phyloP scores from a whole-genome alignment of 768 basidiomycete species.

The Daedaleopsis sinensis region DNA sequence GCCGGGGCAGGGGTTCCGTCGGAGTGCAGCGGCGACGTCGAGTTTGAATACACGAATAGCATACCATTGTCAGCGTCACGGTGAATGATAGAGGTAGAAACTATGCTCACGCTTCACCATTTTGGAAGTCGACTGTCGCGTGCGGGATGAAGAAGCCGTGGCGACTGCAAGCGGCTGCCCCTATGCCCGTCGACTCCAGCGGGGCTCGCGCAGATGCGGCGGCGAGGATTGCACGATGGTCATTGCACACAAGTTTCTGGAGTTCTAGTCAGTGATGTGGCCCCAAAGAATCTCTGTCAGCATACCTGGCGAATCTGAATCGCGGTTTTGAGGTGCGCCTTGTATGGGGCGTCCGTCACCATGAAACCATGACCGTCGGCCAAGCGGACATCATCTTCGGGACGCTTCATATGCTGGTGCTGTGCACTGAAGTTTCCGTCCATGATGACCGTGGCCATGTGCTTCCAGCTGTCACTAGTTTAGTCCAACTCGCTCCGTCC shows the following conservation, averaged over 20 bases:
- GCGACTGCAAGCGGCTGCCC: slow-evolving; percentile 32
- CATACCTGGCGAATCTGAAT: neutral
- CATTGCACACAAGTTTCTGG: no score
- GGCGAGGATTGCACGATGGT: neutral
- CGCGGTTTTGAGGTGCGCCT: slow-evolving; percentile 22
- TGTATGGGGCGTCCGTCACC: slow-evolving; percentile 22
- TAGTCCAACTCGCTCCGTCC: no score
- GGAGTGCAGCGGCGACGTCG: no score
- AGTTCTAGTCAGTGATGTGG: neutral
- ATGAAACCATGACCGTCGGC: slow-evolving; percentile 32
- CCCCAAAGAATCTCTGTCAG: neutral
- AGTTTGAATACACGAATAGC: no score
- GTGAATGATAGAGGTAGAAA: no score
- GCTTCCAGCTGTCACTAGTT: no score
- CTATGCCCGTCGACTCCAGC: slow-evolving; percentile 32
- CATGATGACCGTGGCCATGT: neutral
- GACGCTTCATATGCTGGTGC: slow-evolving; percentile 26
- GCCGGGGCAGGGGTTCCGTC: slow-evolving; percentile 20
- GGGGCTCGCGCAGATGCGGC: slow-evolving; percentile 19
- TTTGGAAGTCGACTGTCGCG: slow-evolving; percentile 35
- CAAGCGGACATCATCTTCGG: slow-evolving; percentile 29
- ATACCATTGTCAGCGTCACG: no score
- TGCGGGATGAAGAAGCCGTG: slow-evolving; percentile 38
- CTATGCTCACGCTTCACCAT: slow-evolving; percentile 34
- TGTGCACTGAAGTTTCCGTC: slow-evolving; percentile 5